phyloP scores from a whole-genome alignment of 2,329 filamentous ascomycete species.

The Fusarium xyrophilum region DNA sequence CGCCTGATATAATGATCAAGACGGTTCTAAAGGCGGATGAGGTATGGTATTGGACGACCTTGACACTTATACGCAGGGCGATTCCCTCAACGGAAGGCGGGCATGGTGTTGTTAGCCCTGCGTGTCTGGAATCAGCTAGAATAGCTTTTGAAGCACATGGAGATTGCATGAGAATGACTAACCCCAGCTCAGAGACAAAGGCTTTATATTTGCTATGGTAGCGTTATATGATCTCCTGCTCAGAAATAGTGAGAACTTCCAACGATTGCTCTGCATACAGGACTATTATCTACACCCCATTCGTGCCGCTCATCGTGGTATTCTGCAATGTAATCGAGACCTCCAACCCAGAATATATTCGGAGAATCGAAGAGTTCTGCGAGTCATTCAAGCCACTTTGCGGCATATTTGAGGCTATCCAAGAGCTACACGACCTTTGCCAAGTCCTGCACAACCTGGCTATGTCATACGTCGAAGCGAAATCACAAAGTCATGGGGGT shows the following conservation, averaged over 20 bases:
- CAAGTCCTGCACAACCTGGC: not conserved
- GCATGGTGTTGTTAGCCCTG: not conserved
- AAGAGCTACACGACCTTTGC: not conserved
- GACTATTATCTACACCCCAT: not conserved
- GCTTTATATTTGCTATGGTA: not conserved
- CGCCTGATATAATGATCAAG: not conserved
- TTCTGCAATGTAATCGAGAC: not conserved
- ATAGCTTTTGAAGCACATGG: not conserved
- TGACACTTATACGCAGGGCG: not conserved
- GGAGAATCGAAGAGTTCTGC: not conserved
- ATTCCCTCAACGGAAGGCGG: rapidly evolving
- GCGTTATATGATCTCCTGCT: too few relatives aligned
- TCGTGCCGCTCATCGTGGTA: not conserved
- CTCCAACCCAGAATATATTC: not conserved
- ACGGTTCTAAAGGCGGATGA: not conserved
- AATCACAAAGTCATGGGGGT: not conserved
- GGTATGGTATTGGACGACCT: not conserved
- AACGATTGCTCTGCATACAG: not conserved
- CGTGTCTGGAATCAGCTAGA: not conserved
- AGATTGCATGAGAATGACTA: not conserved
- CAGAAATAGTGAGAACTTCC: not conserved
- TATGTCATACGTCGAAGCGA: not conserved
- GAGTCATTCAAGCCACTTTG: not conserved
- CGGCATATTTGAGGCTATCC: not conserved
- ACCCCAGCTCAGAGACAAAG: not conserved